Evolutionary conservation across 495 filamentous ascomycete genomes (phyloP), one percentile per base, ranked within the genome.

Genomic region (Hypomontagnella monticulosa): DNA sequence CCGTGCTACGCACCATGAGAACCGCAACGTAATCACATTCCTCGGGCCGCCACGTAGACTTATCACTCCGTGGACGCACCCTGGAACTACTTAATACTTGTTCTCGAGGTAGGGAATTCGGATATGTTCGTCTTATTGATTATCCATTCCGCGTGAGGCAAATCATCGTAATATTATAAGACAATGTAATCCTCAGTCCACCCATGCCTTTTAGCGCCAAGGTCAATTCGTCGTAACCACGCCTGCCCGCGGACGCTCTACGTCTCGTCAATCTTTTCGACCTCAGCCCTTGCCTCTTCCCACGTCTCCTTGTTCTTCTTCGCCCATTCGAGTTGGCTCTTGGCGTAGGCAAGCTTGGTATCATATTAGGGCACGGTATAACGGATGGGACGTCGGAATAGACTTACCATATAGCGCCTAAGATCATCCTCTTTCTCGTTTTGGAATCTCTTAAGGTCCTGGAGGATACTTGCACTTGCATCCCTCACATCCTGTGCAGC

Each of bases 251-350:
- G 33, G 50, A 44, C 59, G 37, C 30, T 44, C 60, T 72, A 79
- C 33, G 73, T 75, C 67, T 86, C 82, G 38, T 84, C 81, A 68
- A 97, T 97, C 82, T 96, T 97, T 56, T 89, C 87, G 49, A 97
- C 90, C 71, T 98, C 95, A n/a, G 88, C 89, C 69, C 87, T 92
- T 2, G 95, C 95, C 74, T 98, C 93, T 69, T 93, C 92, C 95
- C 95, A 99, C 2, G 92, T 92, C 71, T 96, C 93, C 68, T 95
- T 87, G 70, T 93, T 97, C 80, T 95, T 95, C 75, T 89, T 93
- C n/a, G 95, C 96, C 95, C 95, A 99, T 75, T 98, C 93, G 57
- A 99, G 89, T 73, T 99, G 95, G 74, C 89, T 93, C 71, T 88
- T 90, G 9, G 95, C 95, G 72, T 97, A 99, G 43, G 93, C 91